A percentile compares a stretch with the other conserved stretches of the same genome.
These are phyloP conservation scores for Eremothecium gossypii DNA, from an alignment of 1,139 yeast species.

Conservation along the genomic window DNA sequence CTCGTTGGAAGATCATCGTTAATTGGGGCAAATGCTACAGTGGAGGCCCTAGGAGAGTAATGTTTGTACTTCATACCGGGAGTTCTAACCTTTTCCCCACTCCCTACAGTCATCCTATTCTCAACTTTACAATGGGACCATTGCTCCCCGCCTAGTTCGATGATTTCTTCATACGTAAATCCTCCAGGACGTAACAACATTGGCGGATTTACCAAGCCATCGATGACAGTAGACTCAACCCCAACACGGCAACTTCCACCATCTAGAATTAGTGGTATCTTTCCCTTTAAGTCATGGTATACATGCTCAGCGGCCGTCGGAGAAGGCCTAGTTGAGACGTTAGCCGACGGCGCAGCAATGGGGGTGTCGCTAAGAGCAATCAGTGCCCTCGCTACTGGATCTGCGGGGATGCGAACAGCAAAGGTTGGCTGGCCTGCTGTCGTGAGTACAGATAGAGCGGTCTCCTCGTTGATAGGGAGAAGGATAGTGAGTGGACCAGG, in stretches of 20 bases:
- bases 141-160: constrained; percentile 46
- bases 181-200: constrained; percentile 92
- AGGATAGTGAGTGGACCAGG: constrained; percentile 93
- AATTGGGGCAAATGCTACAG: constrained; percentile 48
- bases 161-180: constrained; percentile 66
- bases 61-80: constrained; percentile 98
- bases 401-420: constrained; percentile 82
- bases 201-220: constrained; percentile 80
- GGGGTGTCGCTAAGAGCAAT: constrained; percentile 84
- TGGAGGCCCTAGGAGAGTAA: constrained; percentile 84
- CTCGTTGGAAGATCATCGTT: constrained; percentile 4
- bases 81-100: constrained; percentile 68
- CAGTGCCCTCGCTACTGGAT: constrained; percentile 84
- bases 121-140: constrained; percentile 64
- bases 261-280: constrained; percentile 77
- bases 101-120: constrained; percentile 49
- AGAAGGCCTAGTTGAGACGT: constrained; percentile 90
- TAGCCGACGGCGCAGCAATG: constrained; percentile 95
- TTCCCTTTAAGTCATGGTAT: constrained; percentile 62
- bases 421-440: constrained; percentile 85
- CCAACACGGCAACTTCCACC: constrained; percentile 92
- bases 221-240: constrained; percentile 87
- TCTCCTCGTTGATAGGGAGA: constrained; percentile 46
- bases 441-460: constrained; percentile 57
- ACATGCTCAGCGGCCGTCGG: constrained; percentile 89